Evolutionary conservation across 331 rosid species (phyloP).

Genomic region (Prunus yedoensis): DNA sequence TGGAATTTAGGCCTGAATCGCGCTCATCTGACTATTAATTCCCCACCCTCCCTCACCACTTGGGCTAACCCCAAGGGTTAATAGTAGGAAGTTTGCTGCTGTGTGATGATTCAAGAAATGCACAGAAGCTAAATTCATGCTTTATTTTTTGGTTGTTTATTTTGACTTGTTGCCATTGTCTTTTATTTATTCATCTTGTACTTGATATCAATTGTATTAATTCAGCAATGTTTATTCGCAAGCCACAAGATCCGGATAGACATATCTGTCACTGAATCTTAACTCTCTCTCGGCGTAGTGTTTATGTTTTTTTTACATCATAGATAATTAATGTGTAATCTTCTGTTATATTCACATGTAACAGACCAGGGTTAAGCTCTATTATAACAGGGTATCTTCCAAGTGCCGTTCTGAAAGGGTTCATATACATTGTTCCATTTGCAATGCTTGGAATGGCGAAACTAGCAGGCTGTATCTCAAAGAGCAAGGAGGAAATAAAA

Average conservation of each 20-base stretch:
- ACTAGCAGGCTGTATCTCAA: constrained; percentile 71
- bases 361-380: constrained; percentile 93
- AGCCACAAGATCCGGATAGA: not conserved
- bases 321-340: constrained; percentile 19
- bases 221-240: too few species aligned
- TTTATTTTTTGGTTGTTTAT: too few species aligned
- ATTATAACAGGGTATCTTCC: constrained; percentile 88
- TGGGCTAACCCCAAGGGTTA: not conserved
- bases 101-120: not conserved
- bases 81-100: not conserved
- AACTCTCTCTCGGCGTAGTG: not conserved
- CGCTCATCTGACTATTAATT: not conserved
- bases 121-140: too few species aligned
- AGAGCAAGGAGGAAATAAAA: constrained; percentile 88
- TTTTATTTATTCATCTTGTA: too few species aligned
- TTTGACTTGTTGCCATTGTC: too few species aligned
- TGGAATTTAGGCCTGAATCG: not conserved
- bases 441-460: constrained; percentile 86
- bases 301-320: not conserved
- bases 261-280: not conserved
- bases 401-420: constrained; percentile 73
- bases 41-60: not conserved
- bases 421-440: constrained; percentile 76
- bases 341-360: constrained; percentile 23
- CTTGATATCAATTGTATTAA: not conserved